Conservation (phyloP, 2,329 filamentous ascomycete genomes). For the Ceratocystis alfenasii region DNA sequence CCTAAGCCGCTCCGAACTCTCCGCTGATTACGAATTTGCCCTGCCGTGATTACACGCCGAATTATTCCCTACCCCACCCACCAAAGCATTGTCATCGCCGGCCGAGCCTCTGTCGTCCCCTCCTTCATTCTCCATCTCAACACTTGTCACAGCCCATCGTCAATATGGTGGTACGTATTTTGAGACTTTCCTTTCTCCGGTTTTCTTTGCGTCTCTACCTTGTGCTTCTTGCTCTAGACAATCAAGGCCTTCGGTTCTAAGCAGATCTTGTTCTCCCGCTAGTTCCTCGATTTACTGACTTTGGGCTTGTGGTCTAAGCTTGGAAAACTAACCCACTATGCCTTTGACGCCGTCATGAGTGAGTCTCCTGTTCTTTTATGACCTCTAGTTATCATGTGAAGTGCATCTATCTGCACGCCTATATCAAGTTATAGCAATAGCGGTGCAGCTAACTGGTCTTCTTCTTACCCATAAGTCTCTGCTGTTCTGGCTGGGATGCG, state of each 20-base stretch:
- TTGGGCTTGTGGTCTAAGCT: constrained; percentile 66
- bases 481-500: constrained; percentile 95
- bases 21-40: background rate
- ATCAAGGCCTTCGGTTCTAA: constrained; percentile 1
- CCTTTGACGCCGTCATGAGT: constrained; percentile 90
- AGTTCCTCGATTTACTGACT: constrained; percentile 57
- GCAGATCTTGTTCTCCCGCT: constrained; percentile 22
- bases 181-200: background rate
- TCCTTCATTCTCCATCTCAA: background rate
- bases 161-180: constrained; percentile 30
- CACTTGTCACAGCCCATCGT: constrained; percentile 11
- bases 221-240: background rate
- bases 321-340: constrained; percentile 85
- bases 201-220: background rate
- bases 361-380: constrained; percentile 32
- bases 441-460: too few relatives aligned
- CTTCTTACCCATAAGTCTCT: constrained; percentile 51
- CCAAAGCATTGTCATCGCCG: background rate
- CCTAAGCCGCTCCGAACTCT: too few relatives aligned
- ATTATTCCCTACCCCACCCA: background rate
- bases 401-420: too few relatives aligned
- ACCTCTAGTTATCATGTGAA: too few relatives aligned
- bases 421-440: too few relatives aligned
- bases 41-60: background rate
- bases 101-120: background rate